Conservation (phyloP, 2,329 filamentous ascomycete genomes). For the Arthrobotrys conoides region DNA sequence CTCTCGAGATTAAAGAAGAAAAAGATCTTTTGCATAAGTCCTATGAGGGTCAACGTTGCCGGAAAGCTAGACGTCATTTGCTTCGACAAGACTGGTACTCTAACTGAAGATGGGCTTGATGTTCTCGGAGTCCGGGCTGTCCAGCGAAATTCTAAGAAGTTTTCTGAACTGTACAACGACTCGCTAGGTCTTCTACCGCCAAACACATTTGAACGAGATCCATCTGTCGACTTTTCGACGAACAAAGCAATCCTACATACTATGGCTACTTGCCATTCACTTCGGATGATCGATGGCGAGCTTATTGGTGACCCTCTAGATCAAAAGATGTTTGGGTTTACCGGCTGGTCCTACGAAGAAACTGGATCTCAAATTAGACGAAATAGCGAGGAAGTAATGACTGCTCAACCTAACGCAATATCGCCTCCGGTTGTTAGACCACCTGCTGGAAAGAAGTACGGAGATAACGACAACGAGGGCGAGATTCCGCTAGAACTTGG, state of each 20-base stretch:
- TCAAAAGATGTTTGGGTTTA: conserved; percentile 99
- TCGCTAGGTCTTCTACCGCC: conserved; percentile 67
- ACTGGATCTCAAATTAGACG: conserved; percentile 80
- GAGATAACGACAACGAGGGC: conserved; percentile 63
- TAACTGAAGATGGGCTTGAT: conserved; percentile 96
- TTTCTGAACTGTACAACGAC: conserved; percentile 82
- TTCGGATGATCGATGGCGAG: conserved; percentile 87
- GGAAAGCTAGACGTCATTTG: conserved; percentile 97
- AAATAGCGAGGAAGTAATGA: conserved; percentile 76
- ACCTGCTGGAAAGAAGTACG: conserved; percentile 75
- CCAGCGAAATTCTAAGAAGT: conserved; percentile 73
- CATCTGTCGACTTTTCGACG: conserved; percentile 72
- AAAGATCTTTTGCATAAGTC: conserved; percentile 97
- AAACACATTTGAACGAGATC: conserved; percentile 72
- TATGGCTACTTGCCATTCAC: conserved; percentile 97
- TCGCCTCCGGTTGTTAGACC: conserved; percentile 91
- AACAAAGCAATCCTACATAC: conserved; percentile 85
- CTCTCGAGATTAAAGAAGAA: conserved; percentile 86
- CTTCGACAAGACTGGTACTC: conserved; percentile 98
- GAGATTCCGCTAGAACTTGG: conserved; percentile 80
- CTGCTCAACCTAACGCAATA: conserved; percentile 68
- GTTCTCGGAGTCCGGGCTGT: conserved; percentile 89
- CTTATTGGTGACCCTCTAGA: conserved; percentile 94
- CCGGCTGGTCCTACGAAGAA: conserved; percentile 91
- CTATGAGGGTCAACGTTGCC: conserved; percentile 87